phyloP scores from a whole-genome alignment of 768 basidiomycete species.

The Lactifluus piperatus region DNA sequence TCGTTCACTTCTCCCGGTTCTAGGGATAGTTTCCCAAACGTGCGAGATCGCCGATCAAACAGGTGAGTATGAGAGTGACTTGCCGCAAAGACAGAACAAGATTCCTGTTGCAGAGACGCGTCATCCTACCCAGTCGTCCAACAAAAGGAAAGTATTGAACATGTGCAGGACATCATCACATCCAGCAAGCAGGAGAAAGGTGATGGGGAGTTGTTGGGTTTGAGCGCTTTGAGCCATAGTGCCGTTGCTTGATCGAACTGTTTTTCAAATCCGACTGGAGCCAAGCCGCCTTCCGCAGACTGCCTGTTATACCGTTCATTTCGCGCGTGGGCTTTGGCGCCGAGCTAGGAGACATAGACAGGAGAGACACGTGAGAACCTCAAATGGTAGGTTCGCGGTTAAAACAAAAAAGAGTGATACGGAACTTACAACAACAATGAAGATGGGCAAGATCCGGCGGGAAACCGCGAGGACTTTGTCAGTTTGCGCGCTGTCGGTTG shows the following conservation, averaged over 20 bases:
- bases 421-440: conserved; percentile 10
- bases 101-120: conserved; percentile 27
- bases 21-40: conserved; percentile 34
- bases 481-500: conserved; percentile 8
- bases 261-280: conserved; percentile 13
- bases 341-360: conserved; percentile 6
- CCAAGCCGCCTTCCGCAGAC: conserved; percentile 19
- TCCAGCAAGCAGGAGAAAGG: conserved; percentile 33
- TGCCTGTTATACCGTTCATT: conserved; percentile 18
- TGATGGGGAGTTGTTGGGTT: no score
- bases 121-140: conserved; percentile 28
- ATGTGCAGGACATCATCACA: conserved; percentile 33
- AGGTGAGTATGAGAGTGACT: conserved; percentile 29
- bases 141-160: conserved; percentile 31
- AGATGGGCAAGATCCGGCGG: conserved; percentile 4
- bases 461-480: conserved; percentile 15
- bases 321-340: conserved; percentile 9
- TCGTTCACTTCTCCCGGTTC: conserved; percentile 38
- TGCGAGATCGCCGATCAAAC: conserved; percentile 44
- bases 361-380: background rate
- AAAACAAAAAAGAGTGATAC: conserved; percentile 6
- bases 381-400: conserved; percentile 1
- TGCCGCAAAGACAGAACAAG: conserved; percentile 9
- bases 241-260: conserved; percentile 1
- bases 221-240: conserved; percentile 16